Evolutionary conservation across 306 rosid species (phyloP).

Genomic region (Cyclanthera cordifolia): DNA sequence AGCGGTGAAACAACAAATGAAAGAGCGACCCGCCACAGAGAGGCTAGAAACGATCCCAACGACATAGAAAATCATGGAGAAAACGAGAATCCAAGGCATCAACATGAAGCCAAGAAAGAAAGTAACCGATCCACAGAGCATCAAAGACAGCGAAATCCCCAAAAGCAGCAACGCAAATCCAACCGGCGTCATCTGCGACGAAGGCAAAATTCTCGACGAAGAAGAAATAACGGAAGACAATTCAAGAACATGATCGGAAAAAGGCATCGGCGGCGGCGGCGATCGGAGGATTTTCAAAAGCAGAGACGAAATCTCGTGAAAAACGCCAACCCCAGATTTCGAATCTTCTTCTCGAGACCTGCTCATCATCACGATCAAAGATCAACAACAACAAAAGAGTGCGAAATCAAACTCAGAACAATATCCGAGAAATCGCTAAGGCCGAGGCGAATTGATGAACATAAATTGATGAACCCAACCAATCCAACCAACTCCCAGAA

Average conservation of each 20-base stretch:
- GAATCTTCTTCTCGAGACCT: slow-evolving; percentile 40
- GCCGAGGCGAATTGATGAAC: slow-evolving; percentile 40
- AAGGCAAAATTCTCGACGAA: not conserved
- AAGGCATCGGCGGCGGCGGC: slow-evolving; percentile 35
- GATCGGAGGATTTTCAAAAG: slow-evolving; percentile 64
- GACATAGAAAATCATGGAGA: slow-evolving; percentile 56
- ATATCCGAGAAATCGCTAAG: too few species aligned
- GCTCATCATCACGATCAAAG: slow-evolving; percentile 34
- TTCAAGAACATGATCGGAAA: slow-evolving; percentile 2
- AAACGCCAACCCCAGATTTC: slow-evolving; percentile 41
- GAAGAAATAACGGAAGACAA: not conserved
- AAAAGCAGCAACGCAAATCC: slow-evolving; percentile 70
- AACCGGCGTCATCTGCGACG: slow-evolving; percentile 13
- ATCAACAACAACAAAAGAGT: not conserved
- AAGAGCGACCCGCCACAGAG: slow-evolving; percentile 52
- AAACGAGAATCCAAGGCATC: slow-evolving; percentile 89
- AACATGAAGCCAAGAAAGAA: slow-evolving; percentile 76
- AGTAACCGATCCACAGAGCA: slow-evolving; percentile 88
- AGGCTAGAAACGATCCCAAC: slow-evolving; percentile 57
- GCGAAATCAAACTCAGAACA: not conserved
- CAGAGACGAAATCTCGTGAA: slow-evolving; percentile 53
- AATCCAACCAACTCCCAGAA: not conserved
- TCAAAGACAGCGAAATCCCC: slow-evolving; percentile 73
- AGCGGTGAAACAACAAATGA: slow-evolving; percentile 42
- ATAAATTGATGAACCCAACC: not conserved